These are phyloP conservation scores for Symbiodinium pilosum DNA, from an alignment of 73 alveolate genomes.

Conservation along the genomic window DNA sequence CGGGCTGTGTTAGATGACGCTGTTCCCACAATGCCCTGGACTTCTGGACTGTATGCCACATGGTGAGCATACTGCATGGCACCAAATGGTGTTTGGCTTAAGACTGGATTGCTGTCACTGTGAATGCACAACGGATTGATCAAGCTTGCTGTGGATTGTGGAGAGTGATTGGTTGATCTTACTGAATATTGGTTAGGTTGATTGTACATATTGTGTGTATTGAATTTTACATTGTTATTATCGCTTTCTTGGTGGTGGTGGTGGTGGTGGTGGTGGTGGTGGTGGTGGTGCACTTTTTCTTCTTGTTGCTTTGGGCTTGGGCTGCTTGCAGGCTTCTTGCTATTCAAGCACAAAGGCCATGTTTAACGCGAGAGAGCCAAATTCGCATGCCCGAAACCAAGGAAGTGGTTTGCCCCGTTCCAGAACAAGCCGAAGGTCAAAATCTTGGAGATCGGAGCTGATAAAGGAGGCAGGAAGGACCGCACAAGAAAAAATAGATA, in stretches of 20 bases:
- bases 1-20: not conserved
- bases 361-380: no score
- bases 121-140: not conserved
- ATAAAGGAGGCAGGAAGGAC: not conserved
- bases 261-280: no score
- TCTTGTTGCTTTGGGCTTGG: no score
- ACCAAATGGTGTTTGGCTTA: not conserved
- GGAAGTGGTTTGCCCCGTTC: slow-evolving; percentile 1
- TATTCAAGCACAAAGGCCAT: no score
- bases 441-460: slow-evolving; percentile 1
- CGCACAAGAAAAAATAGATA: no score
- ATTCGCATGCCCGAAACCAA: no score
- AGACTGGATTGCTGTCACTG: not conserved
- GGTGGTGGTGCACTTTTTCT: no score
- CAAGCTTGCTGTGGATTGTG: not conserved
- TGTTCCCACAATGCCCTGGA: not conserved
- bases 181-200: no score
- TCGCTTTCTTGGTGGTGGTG: no score
- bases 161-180: not conserved
- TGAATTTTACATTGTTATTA: no score
- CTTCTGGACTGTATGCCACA: not conserved
- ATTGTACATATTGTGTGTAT: not conserved
- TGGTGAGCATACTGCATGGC: not conserved
- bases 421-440: not conserved
- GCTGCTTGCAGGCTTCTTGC: no score